phyloP scores from a whole-genome alignment of 2,329 filamentous ascomycete genomes.

The Fusarium lyarnte region DNA sequence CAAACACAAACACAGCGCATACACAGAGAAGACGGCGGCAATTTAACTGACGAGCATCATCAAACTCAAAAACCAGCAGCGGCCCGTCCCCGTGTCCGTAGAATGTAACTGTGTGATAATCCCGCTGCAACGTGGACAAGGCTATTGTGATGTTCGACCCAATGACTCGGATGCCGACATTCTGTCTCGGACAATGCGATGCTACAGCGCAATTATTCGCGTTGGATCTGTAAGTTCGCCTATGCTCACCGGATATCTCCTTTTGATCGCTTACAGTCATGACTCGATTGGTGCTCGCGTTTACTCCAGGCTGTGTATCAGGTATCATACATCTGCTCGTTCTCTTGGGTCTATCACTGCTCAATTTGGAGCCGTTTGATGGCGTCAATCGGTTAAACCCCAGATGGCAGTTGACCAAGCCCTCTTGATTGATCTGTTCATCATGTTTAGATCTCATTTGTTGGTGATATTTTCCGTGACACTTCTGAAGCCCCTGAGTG shows the following conservation, averaged over 20 bases:
- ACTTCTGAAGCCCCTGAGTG: conserved; percentile 27
- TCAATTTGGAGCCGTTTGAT: background rate
- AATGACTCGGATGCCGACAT: conserved; percentile 11
- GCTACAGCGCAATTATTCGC: background rate
- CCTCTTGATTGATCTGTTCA: background rate
- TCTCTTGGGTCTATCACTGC: background rate
- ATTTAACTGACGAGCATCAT: conserved; percentile 2
- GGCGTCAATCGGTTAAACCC: background rate
- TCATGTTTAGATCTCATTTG: background rate
- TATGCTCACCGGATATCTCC: background rate
- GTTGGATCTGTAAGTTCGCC: background rate
- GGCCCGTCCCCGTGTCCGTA: conserved; percentile 21
- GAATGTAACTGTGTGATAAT: conserved; percentile 1
- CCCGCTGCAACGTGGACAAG: background rate
- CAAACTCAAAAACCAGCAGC: conserved; percentile 10
- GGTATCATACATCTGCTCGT: too few relatives aligned
- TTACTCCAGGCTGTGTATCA: background rate
- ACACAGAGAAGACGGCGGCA: conserved; percentile 5
- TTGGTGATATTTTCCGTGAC: conserved; percentile 20
- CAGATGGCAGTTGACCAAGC: background rate
- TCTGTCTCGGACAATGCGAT: background rate
- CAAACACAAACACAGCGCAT: background rate
- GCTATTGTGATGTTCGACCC: background rate
- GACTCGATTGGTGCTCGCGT: background rate
- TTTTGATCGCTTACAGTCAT: background rate